Base-by-base conservation (phyloP, 352 stramenopile genomes). In the Globisporangium cederbergense region DNA sequence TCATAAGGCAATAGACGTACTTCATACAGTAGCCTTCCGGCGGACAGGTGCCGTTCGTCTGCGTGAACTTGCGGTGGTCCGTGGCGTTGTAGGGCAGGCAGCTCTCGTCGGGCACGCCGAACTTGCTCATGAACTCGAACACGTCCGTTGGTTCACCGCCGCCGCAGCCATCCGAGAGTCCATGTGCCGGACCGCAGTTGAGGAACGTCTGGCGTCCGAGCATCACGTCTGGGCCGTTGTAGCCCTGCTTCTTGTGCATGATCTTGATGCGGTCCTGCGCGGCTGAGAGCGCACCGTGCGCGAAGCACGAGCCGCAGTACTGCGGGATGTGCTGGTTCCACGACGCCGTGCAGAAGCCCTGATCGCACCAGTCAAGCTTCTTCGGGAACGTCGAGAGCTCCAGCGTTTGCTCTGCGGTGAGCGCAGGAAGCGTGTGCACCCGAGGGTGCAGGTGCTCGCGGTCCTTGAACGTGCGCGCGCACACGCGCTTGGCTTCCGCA, bases 351-450 rank as follows among this genome's bases (percentile, higher is more conserved):
- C 76, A 85, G 49, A 73, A 70, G 25, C 78, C 80, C 36, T 72
- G 66, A n/a, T 83, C 76, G 60, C 78, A 86, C 92, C 95, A 98
- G 67, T 91, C 88, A 62, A 98, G 97, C 18, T 75, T 60, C 60
- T 66, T 67, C 20, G 79, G 77, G 59, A 87, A 75, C 43, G 70
- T 63, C 57, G 58, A 58, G 18, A 87, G 67, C 59, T 87, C 79
- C 14, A 75, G 9, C 13, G 60, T 38, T 55, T 89, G 74, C 9
- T 71, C 68, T 4, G 40, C 43, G 4, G 61, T 81, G 5, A 74
- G 65, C 57, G 55, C 22, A 47, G 75, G 73, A 43, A 83, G 67
- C 54, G 56, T 28, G 67, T 75, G 60, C 52, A 79, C 56, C 5
- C 42, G 73, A 30, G 73, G 71, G 62, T 82, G 74, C 52, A 82